These are phyloP conservation scores for Aureobasidium musti DNA, from an alignment of 2,329 filamentous ascomycete species.

Conservation along the genomic window DNA sequence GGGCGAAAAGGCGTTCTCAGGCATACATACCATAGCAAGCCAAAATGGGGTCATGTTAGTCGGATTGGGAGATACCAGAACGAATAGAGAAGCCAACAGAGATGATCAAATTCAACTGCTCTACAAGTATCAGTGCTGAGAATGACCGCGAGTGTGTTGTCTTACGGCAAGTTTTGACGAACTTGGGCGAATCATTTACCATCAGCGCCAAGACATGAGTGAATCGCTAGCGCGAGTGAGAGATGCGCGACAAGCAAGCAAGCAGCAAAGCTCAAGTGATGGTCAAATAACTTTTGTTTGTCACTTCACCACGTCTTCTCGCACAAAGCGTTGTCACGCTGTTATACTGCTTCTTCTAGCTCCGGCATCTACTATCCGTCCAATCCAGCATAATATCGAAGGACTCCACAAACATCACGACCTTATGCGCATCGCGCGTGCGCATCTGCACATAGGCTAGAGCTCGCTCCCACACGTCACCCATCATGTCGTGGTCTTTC, in stretches of 20 bases:
- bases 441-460: neutral
- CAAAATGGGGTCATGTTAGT: constrained; percentile 6
- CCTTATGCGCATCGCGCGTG: constrained; percentile 21
- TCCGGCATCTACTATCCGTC: neutral
- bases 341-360: neutral
- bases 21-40: constrained; percentile 14
- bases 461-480: constrained; percentile 3
- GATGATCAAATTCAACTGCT: neutral
- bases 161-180: neutral
- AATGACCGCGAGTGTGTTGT: neutral
- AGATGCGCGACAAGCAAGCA: constrained; percentile 3
- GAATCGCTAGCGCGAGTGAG: constrained; percentile 5
- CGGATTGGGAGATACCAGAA: constrained; percentile 1
- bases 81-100: constrained; percentile 9
- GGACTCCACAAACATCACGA: neutral
- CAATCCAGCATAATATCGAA: neutral
- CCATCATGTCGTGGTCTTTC: constrained; percentile 66
- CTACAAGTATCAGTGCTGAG: neutral
- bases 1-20: constrained; percentile 23
- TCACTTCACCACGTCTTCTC: neutral
- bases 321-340: neutral
- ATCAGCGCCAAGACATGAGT: neutral
- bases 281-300: constrained; percentile 20
- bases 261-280: constrained; percentile 18
- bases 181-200: neutral